Evolutionary conservation across 345 rosid species (phyloP).

Genomic region (Dipteronia dyeriana): DNA sequence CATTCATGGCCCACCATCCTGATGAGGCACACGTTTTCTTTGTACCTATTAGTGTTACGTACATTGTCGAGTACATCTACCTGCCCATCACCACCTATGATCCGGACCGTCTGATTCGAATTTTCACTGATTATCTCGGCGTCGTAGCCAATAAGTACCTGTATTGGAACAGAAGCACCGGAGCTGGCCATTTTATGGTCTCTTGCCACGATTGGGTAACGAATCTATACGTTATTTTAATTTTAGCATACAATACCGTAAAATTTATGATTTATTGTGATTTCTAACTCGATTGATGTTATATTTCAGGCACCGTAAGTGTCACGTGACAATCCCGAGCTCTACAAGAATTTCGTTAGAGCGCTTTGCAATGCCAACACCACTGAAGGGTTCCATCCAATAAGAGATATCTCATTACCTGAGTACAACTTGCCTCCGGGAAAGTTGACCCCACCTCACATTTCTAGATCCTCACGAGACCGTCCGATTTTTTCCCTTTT

Average conservation of each 20-base stretch:
- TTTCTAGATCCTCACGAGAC: slow-evolving; percentile 25
- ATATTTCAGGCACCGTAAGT: slow-evolving; percentile 61
- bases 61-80: slow-evolving; percentile 33
- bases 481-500: slow-evolving; percentile 64
- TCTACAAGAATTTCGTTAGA: slow-evolving; percentile 57
- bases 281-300: too few species aligned
- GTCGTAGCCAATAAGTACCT: slow-evolving; percentile 47
- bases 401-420: slow-evolving; percentile 65
- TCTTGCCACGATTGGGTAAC: slow-evolving; percentile 74
- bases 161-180: slow-evolving; percentile 56
- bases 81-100: slow-evolving; percentile 27
- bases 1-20: slow-evolving; percentile 39
- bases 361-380: slow-evolving; percentile 83
- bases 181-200: slow-evolving; percentile 64
- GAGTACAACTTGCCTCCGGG: slow-evolving; percentile 38
- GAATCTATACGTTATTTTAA: too few species aligned
- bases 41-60: slow-evolving; percentile 42
- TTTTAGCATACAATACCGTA: too few species aligned
- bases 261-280: too few species aligned
- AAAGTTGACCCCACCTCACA: slow-evolving; percentile 25
- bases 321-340: slow-evolving; percentile 40
- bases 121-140: slow-evolving; percentile 40
- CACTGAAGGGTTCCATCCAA: slow-evolving; percentile 63
- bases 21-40: slow-evolving; percentile 49
- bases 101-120: slow-evolving; percentile 20